Conservation (phyloP, 352 stramenopile species). For the Hyaloperonospora brassicae region DNA sequence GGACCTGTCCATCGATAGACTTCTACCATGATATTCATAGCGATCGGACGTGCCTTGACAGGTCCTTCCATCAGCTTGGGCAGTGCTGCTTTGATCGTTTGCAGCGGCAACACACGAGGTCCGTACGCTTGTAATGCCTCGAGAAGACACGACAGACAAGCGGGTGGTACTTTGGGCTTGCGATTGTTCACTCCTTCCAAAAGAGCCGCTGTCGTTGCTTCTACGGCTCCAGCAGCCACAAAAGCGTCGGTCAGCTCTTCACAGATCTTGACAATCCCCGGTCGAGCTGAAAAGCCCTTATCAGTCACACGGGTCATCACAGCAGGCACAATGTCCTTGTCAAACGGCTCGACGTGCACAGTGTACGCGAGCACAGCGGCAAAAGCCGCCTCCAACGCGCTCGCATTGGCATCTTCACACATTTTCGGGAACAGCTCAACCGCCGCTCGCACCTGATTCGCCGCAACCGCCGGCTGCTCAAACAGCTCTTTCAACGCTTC, state of each 20-base stretch:
- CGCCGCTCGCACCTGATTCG: constrained; percentile 37
- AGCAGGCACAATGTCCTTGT: constrained; percentile 51
- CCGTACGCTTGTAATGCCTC: constrained; percentile 76
- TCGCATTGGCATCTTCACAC: constrained; percentile 79
- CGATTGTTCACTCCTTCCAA: constrained; percentile 83
- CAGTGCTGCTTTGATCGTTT: constrained; percentile 58
- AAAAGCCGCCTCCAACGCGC: constrained; percentile 67
- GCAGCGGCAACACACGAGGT: constrained; percentile 59
- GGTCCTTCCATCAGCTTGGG: constrained; percentile 71
- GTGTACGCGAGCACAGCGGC: constrained; percentile 71
- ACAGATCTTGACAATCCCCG: constrained; percentile 67
- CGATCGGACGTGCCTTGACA: constrained; percentile 73
- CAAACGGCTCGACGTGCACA: constrained; percentile 48
- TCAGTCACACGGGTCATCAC: constrained; percentile 77
- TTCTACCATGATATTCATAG: constrained; percentile 72
- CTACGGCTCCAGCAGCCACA: constrained; percentile 61
- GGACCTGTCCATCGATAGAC: constrained; percentile 78
- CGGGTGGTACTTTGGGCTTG: constrained; percentile 80
- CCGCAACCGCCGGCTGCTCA: constrained; percentile 37
- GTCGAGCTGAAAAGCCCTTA: constrained; percentile 77
- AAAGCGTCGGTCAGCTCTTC: constrained; percentile 71
- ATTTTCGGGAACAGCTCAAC: constrained; percentile 69
- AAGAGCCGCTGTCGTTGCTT: constrained; percentile 63
- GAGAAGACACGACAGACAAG: constrained; percentile 53
- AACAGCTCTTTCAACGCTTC: constrained; percentile 63